A percentile compares a stretch with the other conserved stretches of the same genome.
These are phyloP conservation scores for Aspergillus calidoustus DNA, from an alignment of 2,329 filamentous ascomycete species.

Conservation along the genomic window DNA sequence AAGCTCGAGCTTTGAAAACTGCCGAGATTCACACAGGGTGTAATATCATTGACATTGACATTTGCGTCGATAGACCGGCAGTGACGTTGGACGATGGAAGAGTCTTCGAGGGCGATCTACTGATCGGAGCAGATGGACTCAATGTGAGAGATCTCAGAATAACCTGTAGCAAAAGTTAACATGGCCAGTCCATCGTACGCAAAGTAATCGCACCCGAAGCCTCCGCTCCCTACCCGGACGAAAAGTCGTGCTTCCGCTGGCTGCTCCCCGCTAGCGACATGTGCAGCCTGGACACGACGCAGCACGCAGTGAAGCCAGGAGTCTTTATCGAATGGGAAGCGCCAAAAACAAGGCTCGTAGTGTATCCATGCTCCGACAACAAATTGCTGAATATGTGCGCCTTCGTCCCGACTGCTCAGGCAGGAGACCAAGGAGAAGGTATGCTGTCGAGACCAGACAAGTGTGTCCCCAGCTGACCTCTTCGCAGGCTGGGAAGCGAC, in stretches of 20 bases:
- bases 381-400: constrained; percentile 52
- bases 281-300: constrained; percentile 16
- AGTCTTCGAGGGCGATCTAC: constrained; percentile 25
- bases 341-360: constrained; percentile 49
- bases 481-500: constrained; percentile 26
- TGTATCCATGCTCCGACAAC: constrained; percentile 53
- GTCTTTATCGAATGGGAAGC: constrained; percentile 49
- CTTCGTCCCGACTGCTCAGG: constrained; percentile 52
- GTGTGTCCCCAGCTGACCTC: neutral
- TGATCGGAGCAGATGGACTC: constrained; percentile 34
- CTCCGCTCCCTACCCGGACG: constrained; percentile 25
- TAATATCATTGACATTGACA: constrained; percentile 25
- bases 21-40: constrained; percentile 30
- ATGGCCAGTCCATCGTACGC: constrained; percentile 30
- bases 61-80: constrained; percentile 17
- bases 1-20: constrained; percentile 34
- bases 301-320: constrained; percentile 30
- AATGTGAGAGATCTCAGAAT: constrained; percentile 20
- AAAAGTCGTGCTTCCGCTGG: constrained; percentile 35
- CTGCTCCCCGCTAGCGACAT: constrained; percentile 26
- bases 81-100: constrained; percentile 29
- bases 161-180: neutral
- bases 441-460: neutral
- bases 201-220: constrained; percentile 22
- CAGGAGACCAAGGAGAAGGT: constrained; percentile 32